A percentile compares a stretch with the other conserved stretches of the same genome.
Conservation (phyloP, 2,329 filamentous ascomycete genomes). For the Stylonectria norvegica region DNA sequence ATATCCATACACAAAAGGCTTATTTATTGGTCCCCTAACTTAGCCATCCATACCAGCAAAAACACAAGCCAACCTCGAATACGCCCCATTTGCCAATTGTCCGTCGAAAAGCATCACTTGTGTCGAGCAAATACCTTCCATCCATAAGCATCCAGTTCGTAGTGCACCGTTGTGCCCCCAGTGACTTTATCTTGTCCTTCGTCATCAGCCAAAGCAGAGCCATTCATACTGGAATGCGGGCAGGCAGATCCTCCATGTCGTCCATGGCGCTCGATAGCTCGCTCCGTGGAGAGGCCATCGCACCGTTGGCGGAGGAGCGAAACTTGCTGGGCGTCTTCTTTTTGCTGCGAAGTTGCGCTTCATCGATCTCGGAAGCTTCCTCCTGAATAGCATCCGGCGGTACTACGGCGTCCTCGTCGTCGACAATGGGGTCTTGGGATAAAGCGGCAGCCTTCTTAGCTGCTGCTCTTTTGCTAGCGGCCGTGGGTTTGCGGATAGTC, state of each 20-base stretch:
- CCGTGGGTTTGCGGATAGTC: slow-evolving; percentile 20
- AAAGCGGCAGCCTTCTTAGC: slow-evolving; percentile 21
- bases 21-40: no score
- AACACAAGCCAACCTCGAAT: no score
- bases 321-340: slow-evolving; percentile 30
- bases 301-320: slow-evolving; percentile 18
- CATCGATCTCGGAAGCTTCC: slow-evolving; percentile 26
- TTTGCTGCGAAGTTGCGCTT: slow-evolving; percentile 23
- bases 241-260: slow-evolving; percentile 44
- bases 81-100: no score
- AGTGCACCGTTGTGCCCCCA: no score
- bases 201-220: slow-evolving; percentile 4
- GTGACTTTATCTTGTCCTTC: no score
- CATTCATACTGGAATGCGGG: slow-evolving; percentile 18
- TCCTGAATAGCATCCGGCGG: slow-evolving; percentile 12
- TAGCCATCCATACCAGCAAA: no score
- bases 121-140: no score
- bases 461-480: slow-evolving; percentile 19
- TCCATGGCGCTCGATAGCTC: slow-evolving; percentile 37
- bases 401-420: slow-evolving; percentile 15
- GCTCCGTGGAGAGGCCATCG: slow-evolving; percentile 9
- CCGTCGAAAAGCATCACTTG: no score
- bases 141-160: no score
- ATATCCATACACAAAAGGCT: no score
- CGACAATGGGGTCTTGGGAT: slow-evolving; percentile 33